These are phyloP conservation scores for Phytophthora cactorum DNA, from an alignment of 352 stramenopile genomes.

Conservation along the genomic window DNA sequence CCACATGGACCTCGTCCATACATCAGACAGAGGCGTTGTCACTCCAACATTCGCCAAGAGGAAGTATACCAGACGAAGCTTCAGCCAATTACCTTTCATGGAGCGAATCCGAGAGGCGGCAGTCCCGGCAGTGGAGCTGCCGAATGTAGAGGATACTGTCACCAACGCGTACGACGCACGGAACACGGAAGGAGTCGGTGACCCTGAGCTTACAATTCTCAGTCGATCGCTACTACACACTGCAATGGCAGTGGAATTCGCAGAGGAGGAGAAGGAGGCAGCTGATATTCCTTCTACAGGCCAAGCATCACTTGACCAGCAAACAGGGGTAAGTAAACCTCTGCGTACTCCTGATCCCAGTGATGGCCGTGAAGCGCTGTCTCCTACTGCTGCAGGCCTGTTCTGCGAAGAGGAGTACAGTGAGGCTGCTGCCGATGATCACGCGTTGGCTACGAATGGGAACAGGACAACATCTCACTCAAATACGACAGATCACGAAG, in stretches of 20 bases:
- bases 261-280: constrained; percentile 29
- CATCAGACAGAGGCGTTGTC: constrained; percentile 18
- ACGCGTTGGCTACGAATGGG: constrained; percentile 10
- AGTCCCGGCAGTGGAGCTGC: constrained; percentile 18
- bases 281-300: background rate
- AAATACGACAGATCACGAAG: constrained; percentile 7
- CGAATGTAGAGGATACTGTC: constrained; percentile 46
- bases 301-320: constrained; percentile 6
- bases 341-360: constrained; percentile 9
- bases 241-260: constrained; percentile 46
- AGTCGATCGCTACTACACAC: constrained; percentile 64
- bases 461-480: background rate
- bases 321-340: constrained; percentile 4
- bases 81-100: constrained; percentile 41
- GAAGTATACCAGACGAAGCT: constrained; percentile 45
- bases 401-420: constrained; percentile 77
- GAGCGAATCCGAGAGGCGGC: constrained; percentile 44
- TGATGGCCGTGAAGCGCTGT: constrained; percentile 35
- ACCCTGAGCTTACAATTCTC: constrained; percentile 48
- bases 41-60: constrained; percentile 45
- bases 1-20: constrained; percentile 30
- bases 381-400: constrained; percentile 53
- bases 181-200: constrained; percentile 34
- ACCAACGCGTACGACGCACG: constrained; percentile 41
- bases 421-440: constrained; percentile 37